Evolutionary conservation across 306 rosid genomes (phyloP).

Genomic region (Ormosia semicastrata): DNA sequence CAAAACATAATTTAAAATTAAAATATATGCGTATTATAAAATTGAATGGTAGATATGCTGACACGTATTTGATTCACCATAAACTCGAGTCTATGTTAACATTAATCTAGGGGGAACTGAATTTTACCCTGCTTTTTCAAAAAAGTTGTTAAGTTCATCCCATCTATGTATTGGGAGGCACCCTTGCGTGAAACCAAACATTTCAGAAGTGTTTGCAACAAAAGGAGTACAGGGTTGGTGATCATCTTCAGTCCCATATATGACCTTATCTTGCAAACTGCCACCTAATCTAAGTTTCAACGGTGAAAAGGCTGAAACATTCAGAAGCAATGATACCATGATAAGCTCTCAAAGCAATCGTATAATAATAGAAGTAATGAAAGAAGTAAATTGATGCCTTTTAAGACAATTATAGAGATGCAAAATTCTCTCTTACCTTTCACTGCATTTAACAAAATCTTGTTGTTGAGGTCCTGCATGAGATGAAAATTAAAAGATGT

Average conservation of each 20-base stretch:
- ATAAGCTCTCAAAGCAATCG: constrained; percentile 11
- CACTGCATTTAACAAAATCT: constrained; percentile 67
- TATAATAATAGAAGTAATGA: not conserved
- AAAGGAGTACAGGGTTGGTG: constrained; percentile 61
- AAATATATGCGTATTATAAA: too few relatives aligned
- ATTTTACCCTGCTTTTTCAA: constrained; percentile 71
- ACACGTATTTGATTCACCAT: too few relatives aligned
- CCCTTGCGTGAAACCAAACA: constrained; percentile 82
- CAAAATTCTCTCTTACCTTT: constrained; percentile 53
- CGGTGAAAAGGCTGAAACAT: constrained; percentile 77
- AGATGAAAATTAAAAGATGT: not conserved
- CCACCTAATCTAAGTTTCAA: constrained; percentile 94
- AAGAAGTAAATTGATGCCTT: constrained; percentile 3
- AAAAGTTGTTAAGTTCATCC: constrained; percentile 80
- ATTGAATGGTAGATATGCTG: too few relatives aligned
- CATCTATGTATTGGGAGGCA: constrained; percentile 86
- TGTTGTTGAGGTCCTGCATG: constrained; percentile 75
- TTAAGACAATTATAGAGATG: not conserved
- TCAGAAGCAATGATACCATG: not conserved
- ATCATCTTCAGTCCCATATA: constrained; percentile 66
- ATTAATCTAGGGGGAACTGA: not conserved
- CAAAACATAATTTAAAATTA: too few relatives aligned
- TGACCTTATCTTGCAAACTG: constrained; percentile 74
- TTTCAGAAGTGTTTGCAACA: constrained; percentile 36
- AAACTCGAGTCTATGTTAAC: too few relatives aligned